These are phyloP conservation scores for Neonothopanus nambi DNA, from an alignment of 1,284 basidiomycete species.

Conservation along the genomic window DNA sequence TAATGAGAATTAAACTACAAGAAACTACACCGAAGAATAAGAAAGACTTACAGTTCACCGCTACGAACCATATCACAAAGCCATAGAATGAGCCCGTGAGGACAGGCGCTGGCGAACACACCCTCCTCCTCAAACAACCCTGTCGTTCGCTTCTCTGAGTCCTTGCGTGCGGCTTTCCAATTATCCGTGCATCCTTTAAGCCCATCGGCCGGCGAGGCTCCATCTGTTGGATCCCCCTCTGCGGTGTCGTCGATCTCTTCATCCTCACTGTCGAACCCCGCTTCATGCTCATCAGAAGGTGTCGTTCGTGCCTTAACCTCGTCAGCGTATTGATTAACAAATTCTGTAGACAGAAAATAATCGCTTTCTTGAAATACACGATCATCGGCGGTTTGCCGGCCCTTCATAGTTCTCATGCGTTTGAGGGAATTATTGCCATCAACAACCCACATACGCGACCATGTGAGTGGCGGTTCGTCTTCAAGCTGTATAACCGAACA, in stretches of 20 bases:
- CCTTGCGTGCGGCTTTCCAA: conserved; percentile 29
- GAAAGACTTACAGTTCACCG: conserved; percentile 33
- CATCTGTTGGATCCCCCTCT: not conserved
- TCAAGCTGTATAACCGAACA: conserved; percentile 17
- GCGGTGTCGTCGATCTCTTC: conserved; percentile 7
- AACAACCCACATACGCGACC: conserved; percentile 16
- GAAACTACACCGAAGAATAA: not conserved
- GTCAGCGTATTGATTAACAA: conserved; percentile 18
- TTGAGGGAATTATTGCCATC: not conserved
- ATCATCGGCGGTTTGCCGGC: conserved; percentile 17
- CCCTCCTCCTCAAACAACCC: conserved; percentile 32
- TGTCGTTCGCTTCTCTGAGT: conserved; percentile 30
- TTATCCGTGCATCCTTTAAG: conserved; percentile 20
- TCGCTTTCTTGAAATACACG: conserved; percentile 19
- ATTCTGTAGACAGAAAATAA: not conserved
- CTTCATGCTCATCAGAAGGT: not conserved
- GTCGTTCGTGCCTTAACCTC: conserved; percentile 2
- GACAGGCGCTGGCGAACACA: conserved; percentile 31
- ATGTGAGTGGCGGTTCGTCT: conserved; percentile 22
- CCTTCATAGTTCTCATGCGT: not conserved
- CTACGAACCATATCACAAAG: conserved; percentile 35
- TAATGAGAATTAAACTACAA: not conserved
- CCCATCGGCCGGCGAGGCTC: not conserved
- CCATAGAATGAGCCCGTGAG: conserved; percentile 32
- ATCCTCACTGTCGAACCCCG: not conserved